Base-by-base conservation (phyloP, 2,329 filamentous ascomycete genomes). In the Botrytis fabae region DNA sequence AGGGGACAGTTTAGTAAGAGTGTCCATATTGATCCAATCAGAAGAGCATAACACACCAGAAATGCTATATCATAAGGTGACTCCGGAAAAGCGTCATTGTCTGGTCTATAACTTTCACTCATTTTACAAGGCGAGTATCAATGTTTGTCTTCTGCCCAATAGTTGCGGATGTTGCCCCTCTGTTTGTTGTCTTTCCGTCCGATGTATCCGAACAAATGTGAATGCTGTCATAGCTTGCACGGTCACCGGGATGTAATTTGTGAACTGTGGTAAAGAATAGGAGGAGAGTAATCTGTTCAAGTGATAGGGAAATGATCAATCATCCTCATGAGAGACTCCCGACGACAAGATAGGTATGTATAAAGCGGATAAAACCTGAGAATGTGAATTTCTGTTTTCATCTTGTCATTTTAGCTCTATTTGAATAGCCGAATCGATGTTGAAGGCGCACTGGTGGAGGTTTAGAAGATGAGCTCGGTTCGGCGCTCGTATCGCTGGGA, bases 61-160 rank as follows among this genome's bases (percentile, higher is more conserved):
- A 79, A 74, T 16, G 75, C 78, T 57, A 75, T 79, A 44, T 64
- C 71, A 69, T 82, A 83, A 54, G 81, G 74, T 59, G 72, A 72
- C 74, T 81, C 77, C 61, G 82, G 79, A 46, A 81, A 75, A 68
- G 81, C 82, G 70, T 78, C 80, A 61, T 75, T 63, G 70, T 80
- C 79, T 48, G 84, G 83, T 46, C 79, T 75, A 78, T 83, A 86
- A 68, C 78, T 80, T 74, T 82, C 80, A 74, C 82, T 81, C 84
- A 85, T 86, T 69, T 65, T 76, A 71, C 28, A 25, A 38, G 32
- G 25, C 32, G 65, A 57, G 18, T 32, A n/a, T 57, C 48, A 68
- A 54, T 42, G 35, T 42, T 25, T 63, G 38, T n/a, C 48, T 42
- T 32, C 65, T 57, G 57, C 18, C 32, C 32, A 20, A 68, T 68